Conservation (phyloP, 1,139 yeast genomes). For the Zygoascus meyerae region DNA sequence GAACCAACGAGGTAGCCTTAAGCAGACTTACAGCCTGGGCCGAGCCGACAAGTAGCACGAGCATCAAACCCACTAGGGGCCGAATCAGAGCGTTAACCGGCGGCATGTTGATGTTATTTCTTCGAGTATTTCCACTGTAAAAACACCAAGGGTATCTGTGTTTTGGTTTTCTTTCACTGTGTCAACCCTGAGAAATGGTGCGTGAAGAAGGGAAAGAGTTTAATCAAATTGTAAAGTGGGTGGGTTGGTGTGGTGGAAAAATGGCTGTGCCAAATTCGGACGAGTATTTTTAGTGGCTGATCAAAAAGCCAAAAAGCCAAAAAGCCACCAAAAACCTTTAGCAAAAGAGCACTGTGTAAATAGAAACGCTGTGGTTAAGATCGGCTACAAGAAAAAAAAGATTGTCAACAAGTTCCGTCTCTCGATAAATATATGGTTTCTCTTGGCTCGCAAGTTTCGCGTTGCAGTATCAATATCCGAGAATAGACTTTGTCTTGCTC, state of each 20-base stretch:
- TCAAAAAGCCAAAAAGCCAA: too few species aligned
- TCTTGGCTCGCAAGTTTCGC: too few species aligned
- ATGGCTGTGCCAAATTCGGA: constrained; percentile 2
- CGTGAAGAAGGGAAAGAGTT: background rate
- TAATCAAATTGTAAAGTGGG: background rate
- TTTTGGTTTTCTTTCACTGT: too few species aligned
- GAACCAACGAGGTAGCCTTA: constrained; percentile 53
- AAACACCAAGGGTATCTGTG: too few species aligned
- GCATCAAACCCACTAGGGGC: background rate
- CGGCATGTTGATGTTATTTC: background rate
- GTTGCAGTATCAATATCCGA: too few species aligned
- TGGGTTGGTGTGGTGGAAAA: constrained; percentile 2
- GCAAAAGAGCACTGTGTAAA: too few species aligned
- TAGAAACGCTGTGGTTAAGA: background rate
- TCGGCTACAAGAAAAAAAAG: too few species aligned
- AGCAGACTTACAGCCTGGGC: constrained; percentile 24
- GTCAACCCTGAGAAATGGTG: background rate
- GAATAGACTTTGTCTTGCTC: too few species aligned
- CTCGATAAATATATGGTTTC: too few species aligned
- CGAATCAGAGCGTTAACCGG: background rate
- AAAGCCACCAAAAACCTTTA: too few species aligned
- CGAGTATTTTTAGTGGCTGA: constrained; percentile 1
- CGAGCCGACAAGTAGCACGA: constrained; percentile 6
- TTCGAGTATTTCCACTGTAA: too few species aligned
- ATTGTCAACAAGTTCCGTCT: too few species aligned